These are phyloP conservation scores for Penicillium cosmopolitanum DNA, from an alignment of 495 filamentous ascomycete species.

Conservation along the genomic window DNA sequence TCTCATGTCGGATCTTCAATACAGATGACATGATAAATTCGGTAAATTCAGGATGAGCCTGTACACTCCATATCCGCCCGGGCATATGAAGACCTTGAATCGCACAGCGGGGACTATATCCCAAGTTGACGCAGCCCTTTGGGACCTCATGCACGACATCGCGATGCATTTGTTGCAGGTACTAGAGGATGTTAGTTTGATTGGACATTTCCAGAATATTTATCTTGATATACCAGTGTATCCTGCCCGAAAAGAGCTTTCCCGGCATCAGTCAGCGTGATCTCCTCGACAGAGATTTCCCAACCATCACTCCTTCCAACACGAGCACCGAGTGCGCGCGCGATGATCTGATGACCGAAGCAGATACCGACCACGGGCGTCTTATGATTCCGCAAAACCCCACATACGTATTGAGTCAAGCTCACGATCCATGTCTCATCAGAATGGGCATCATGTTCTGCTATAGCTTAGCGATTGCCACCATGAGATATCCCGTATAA, in stretches of 20 bases:
- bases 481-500: not conserved
- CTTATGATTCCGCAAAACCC: constrained; percentile 52
- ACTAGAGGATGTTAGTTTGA: constrained; percentile 41
- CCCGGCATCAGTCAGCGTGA: constrained; percentile 67
- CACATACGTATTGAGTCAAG: constrained; percentile 65
- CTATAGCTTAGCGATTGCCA: not conserved
- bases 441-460: constrained; percentile 62
- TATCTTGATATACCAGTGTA: constrained; percentile 55
- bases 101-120: constrained; percentile 61
- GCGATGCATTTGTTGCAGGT: constrained; percentile 85
- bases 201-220: not conserved
- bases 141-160: constrained; percentile 73
- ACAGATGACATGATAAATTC: constrained; percentile 70
- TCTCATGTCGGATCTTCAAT: constrained; percentile 58
- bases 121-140: constrained; percentile 62
- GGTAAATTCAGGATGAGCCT: constrained; percentile 90
- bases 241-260: constrained; percentile 69
- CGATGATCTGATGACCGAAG: constrained; percentile 92
- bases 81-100: constrained; percentile 78
- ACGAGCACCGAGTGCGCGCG: constrained; percentile 68
- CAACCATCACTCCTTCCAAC: constrained; percentile 72
- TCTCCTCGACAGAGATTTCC: constrained; percentile 73
- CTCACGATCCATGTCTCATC: constrained; percentile 71
- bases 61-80: constrained; percentile 66
- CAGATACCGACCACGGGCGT: constrained; percentile 79